phyloP scores from a whole-genome alignment of 169 alveolate species.

The Miamiensis avidus region DNA sequence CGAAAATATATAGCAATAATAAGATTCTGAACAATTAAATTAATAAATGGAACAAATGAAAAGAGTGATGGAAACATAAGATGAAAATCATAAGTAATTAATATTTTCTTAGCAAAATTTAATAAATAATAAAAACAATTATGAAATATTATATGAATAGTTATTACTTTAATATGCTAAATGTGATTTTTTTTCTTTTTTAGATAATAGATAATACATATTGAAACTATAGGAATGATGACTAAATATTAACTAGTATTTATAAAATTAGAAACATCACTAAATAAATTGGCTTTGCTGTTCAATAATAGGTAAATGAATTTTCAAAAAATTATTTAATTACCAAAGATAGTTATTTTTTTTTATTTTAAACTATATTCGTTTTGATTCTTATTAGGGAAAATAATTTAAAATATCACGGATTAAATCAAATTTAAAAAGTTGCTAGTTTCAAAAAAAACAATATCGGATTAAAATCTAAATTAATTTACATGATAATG shows the following conservation, averaged over 20 bases:
- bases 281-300: conserved; percentile 14
- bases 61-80: background rate
- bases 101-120: no score
- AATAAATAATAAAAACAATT: no score
- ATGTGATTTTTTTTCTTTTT: background rate
- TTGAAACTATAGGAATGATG: conserved; percentile 35
- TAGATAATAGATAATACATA: conserved; percentile 6
- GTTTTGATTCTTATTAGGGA: conserved; percentile 10
- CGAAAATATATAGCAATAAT: no score
- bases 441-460: conserved; percentile 11
- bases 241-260: conserved; percentile 41
- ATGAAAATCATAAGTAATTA: background rate
- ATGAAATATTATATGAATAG: no score
- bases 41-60: background rate
- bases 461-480: conserved; percentile 4
- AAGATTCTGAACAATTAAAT: background rate
- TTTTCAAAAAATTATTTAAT: background rate
- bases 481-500: conserved; percentile 6
- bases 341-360: background rate
- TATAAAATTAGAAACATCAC: conserved; percentile 31
- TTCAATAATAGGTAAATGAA: conserved; percentile 26
- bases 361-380: background rate
- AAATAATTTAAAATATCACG: conserved; percentile 5
- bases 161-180: background rate
- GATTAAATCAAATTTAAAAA: conserved; percentile 17